phyloP scores from a whole-genome alignment of 2,329 filamentous ascomycete species.

The Stemphylium beticola region DNA sequence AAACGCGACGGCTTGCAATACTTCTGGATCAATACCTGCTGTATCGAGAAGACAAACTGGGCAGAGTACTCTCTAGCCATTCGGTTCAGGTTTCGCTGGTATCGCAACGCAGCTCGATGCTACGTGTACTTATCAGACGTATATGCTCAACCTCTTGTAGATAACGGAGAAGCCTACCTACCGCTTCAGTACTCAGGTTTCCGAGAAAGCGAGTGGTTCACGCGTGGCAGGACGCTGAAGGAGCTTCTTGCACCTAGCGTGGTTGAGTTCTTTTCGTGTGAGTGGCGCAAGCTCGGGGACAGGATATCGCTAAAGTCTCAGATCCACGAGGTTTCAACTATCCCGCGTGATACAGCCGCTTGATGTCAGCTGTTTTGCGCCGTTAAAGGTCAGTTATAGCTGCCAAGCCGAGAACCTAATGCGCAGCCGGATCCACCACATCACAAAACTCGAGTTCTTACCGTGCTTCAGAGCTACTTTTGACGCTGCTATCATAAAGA shows the following conservation, averaged over 20 bases:
- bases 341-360: no score
- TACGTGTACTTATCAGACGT: background rate
- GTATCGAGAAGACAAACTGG: background rate
- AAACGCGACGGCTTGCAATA: background rate
- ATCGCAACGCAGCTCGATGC: background rate
- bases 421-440: no score
- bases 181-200: background rate
- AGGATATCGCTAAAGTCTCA: background rate
- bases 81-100: background rate
- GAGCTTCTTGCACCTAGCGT: background rate
- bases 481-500: constrained; percentile 33
- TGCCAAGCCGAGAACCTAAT: no score
- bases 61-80: background rate
- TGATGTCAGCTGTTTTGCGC: no score
- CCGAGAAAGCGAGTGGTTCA: background rate
- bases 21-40: no score
- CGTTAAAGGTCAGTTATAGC: no score
- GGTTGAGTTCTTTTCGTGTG: background rate
- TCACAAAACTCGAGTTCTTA: no score
- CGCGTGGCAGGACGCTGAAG: background rate
- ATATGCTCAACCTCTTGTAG: background rate
- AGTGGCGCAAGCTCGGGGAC: background rate
- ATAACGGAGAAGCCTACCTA: no score
- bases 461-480: no score
- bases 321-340: background rate